A percentile compares a stretch with the other conserved stretches of the same genome.
Conservation (phyloP, 2,329 filamentous ascomycete species). For the Penicillium hordei region DNA sequence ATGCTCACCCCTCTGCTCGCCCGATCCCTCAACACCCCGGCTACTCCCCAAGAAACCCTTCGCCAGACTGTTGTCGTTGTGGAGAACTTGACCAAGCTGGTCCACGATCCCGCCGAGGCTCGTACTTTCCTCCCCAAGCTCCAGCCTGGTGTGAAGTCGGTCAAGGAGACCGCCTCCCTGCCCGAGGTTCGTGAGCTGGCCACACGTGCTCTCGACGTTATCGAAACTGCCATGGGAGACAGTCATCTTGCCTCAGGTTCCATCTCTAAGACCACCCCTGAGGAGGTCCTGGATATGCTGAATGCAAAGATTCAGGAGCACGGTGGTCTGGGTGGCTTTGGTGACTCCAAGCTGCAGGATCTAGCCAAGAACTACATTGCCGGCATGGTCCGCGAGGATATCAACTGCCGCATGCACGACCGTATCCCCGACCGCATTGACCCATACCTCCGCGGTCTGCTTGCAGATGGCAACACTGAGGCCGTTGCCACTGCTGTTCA, state of each 20-base stretch:
- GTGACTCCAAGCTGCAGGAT: conserved; percentile 63
- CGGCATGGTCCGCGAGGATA: conserved; percentile 82
- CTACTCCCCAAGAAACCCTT: conserved; percentile 88
- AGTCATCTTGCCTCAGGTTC: conserved; percentile 57
- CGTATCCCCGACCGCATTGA: conserved; percentile 68
- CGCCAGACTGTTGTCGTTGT: conserved; percentile 95
- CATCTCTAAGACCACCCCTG: conserved; percentile 62
- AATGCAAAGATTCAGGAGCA: conserved; percentile 73
- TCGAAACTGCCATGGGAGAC: conserved; percentile 86
- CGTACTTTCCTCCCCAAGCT: conserved; percentile 93
- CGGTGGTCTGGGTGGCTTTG: conserved; percentile 63
- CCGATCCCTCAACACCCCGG: conserved; percentile 86
- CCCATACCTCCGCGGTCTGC: conserved; percentile 73
- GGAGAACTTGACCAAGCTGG: conserved; percentile 96
- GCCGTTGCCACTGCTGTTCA: conserved; percentile 73
- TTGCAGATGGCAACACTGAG: conserved; percentile 62
- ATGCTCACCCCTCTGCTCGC: conserved; percentile 93
- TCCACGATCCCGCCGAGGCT: conserved; percentile 93
- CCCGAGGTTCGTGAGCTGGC: conserved; percentile 93
- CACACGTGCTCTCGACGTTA: conserved; percentile 76
- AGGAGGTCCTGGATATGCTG: conserved; percentile 73
- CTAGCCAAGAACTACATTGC: conserved; percentile 71
- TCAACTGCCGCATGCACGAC: conserved; percentile 75
- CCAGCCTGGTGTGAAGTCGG: conserved; percentile 86
- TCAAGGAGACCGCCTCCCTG: conserved; percentile 82